phyloP scores from a whole-genome alignment of 2,329 filamentous ascomycete genomes.

The Periglandula ipomoeae region DNA sequence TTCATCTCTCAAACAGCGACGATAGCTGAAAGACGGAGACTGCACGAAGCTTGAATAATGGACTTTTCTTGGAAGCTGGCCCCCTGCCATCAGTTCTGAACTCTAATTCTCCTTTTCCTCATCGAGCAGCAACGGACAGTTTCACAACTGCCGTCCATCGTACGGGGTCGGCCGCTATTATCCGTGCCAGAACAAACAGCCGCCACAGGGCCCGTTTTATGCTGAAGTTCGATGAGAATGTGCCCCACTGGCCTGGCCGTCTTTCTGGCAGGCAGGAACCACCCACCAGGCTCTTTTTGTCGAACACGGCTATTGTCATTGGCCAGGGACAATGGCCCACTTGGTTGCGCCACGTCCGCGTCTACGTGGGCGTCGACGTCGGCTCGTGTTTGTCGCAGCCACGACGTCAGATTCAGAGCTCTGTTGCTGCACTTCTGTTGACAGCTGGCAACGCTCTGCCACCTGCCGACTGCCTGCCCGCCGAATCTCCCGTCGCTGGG shows the following conservation, averaged over 20 bases:
- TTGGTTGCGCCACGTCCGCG: neutral
- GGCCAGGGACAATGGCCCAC: neutral
- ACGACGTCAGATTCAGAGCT: constrained; percentile 2
- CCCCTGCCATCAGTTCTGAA: no score
- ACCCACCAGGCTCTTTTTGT: neutral
- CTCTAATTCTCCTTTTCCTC: neutral
- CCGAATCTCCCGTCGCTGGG: no score
- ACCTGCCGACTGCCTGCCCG: neutral
- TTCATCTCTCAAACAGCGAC: neutral
- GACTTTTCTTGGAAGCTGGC: no score
- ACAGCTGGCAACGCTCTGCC: constrained; percentile 1
- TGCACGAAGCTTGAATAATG: neutral
- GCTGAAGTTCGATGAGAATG: no score
- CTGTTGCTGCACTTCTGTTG: neutral
- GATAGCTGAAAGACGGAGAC: neutral
- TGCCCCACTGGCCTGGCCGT: no score
- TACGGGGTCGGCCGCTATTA: no score
- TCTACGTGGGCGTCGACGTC: no score
- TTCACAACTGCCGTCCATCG: neutral
- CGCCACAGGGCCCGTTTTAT: neutral
- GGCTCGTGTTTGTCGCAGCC: no score
- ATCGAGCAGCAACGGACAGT: neutral
- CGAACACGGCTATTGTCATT: neutral
- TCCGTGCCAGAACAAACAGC: no score
- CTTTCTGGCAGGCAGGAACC: neutral